These are phyloP conservation scores for Pseudozyma hubeiensis DNA, from an alignment of 1,284 basidiomycete species.

Conservation along the genomic window DNA sequence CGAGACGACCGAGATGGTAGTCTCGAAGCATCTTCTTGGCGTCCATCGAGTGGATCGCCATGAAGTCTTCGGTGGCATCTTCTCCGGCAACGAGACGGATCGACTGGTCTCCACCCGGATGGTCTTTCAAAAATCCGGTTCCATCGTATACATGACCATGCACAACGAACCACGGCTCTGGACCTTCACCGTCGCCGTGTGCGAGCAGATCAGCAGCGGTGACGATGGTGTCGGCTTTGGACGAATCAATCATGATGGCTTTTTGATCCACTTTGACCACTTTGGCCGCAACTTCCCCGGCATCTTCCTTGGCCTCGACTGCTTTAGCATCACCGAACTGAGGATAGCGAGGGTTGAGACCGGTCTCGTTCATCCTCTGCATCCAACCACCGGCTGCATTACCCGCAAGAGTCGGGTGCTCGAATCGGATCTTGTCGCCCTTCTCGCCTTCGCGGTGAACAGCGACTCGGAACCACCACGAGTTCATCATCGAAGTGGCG, in stretches of 20 bases:
- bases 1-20: conserved; percentile 66
- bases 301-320: background rate
- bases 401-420: conserved; percentile 76
- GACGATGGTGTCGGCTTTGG: conserved; percentile 71
- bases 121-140: conserved; percentile 74
- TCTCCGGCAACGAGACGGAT: conserved; percentile 76
- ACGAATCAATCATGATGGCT: conserved; percentile 49
- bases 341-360: conserved; percentile 72
- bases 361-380: conserved; percentile 74
- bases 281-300: background rate
- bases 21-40: conserved; percentile 72
- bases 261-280: conserved; percentile 45
- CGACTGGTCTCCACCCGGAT: conserved; percentile 76
- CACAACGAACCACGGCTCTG: conserved; percentile 76
- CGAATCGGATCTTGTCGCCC: conserved; percentile 72
- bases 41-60: conserved; percentile 74
- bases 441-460: conserved; percentile 70
- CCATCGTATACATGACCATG: conserved; percentile 74
- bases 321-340: conserved; percentile 34
- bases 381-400: conserved; percentile 76
- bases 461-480: conserved; percentile 75
- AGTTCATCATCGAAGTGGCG: conserved; percentile 76
- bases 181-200: conserved; percentile 69
- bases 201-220: conserved; percentile 72
- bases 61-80: conserved; percentile 77